Conservation (phyloP, 495 filamentous ascomycete genomes). For the Neurospora sp. region DNA sequence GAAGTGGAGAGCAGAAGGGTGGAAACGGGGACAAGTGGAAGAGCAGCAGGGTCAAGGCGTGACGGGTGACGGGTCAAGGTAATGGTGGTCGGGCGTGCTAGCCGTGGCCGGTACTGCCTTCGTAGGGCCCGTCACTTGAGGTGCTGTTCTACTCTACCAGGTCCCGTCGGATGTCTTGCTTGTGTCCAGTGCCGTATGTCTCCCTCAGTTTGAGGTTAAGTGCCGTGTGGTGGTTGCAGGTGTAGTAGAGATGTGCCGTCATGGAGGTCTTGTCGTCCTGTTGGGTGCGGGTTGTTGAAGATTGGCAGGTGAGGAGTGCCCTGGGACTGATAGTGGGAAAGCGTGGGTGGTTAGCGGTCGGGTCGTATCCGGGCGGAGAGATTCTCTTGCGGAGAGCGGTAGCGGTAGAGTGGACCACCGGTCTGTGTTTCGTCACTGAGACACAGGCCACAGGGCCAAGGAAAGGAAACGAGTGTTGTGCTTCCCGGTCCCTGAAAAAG, state of each 20-base stretch:
- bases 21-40: neutral
- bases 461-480: neutral
- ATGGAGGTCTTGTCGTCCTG: neutral
- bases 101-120: neutral
- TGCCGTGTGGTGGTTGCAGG: neutral
- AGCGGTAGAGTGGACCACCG: neutral
- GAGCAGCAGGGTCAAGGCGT: slow-evolving; percentile 11
- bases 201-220: neutral
- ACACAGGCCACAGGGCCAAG: neutral
- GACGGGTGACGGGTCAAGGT: neutral
- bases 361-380: neutral
- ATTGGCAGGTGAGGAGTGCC: neutral
- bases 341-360: neutral
- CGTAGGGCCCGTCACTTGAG: neutral
- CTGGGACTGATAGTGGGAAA: neutral
- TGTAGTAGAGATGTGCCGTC: neutral
- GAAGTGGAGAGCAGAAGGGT: neutral
- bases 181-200: neutral
- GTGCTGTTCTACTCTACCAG: neutral
- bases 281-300: neutral
- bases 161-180: neutral
- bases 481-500: neutral
- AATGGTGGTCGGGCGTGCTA: neutral
- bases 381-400: neutral
- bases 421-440: neutral